Base-by-base conservation (phyloP, 2,329 filamentous ascomycete genomes). In the Microdochium bolleyi region DNA sequence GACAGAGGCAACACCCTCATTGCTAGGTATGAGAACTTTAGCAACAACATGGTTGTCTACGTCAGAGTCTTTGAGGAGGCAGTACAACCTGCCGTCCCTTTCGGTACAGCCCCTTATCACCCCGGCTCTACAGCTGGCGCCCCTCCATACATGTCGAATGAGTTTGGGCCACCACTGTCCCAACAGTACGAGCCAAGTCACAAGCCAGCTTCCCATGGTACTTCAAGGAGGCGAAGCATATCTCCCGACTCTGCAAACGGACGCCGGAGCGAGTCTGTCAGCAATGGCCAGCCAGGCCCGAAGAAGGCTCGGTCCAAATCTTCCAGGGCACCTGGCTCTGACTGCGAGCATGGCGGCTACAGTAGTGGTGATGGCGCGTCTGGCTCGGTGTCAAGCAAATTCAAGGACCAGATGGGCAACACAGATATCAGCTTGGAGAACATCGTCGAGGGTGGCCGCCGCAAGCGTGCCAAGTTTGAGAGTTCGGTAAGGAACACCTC, bases 351-450 rank as follows among this genome's bases (percentile, higher is more conserved):
- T 57, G 89, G 85, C 61, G 86, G 84, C 56, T 94, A 94, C 69
- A 95, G 89, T 72, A 95, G 92, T 69, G 92, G 88, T 61, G 91
- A 96, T 59, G 87, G 85, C 56, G 89, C 85, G 25, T 82, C 88
- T 56, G 87, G 83, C 59, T 92, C 89, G 52, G 79, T 87, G 59
- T 87, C 87, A 54, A 85, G 88, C 63, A 88, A 88, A 68, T 82
- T 80, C 61, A 91, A 89, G 69, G 92, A 96, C 63, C 87, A 90
- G 58, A 83, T 96, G 63, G 91, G 89, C 49, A 96, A 90, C 67
- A 95, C 94, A 16, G 94, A 99, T 62, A 99, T 99, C 65, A 97
- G 92, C 68, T 83, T 96, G 61, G 92, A 96, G 62, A 99, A 99
- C 68, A 97, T 99, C 70, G 88, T 99, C 56, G 92, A 97, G 72